These are phyloP conservation scores for Rhizoctonia solani DNA, from an alignment of 1,284 basidiomycete genomes.

Conservation along the genomic window DNA sequence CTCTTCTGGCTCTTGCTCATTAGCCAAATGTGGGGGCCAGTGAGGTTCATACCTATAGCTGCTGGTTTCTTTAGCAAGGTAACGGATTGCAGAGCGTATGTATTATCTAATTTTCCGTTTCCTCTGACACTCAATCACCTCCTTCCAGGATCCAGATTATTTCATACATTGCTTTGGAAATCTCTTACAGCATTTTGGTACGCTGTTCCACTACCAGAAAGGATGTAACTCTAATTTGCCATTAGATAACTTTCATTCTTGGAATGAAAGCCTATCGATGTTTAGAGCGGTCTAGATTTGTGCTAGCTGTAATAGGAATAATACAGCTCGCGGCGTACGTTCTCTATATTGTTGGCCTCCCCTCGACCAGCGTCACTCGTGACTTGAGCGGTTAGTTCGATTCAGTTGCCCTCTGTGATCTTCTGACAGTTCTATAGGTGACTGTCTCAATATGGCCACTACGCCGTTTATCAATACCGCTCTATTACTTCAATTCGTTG, in stretches of 20 bases:
- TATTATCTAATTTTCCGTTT: conserved; percentile 43
- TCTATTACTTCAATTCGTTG: conserved; percentile 55
- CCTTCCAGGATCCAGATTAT: conserved; percentile 49
- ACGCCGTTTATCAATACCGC: conserved; percentile 53
- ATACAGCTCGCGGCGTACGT: conserved; percentile 52
- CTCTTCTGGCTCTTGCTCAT: conserved; percentile 59
- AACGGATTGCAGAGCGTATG: conserved; percentile 50
- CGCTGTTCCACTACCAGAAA: conserved; percentile 23
- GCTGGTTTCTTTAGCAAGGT: conserved; percentile 53
- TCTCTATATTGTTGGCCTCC: conserved; percentile 53
- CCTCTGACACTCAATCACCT: conserved; percentile 16
- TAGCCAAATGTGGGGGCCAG: conserved; percentile 60
- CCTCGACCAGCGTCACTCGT: conserved; percentile 48
- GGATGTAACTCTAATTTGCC: not conserved
- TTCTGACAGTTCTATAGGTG: too few species aligned
- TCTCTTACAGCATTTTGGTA: conserved; percentile 57
- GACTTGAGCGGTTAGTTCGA: conserved; percentile 53
- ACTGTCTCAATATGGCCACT: conserved; percentile 48
- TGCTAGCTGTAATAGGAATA: conserved; percentile 46
- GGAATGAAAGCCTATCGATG: conserved; percentile 70
- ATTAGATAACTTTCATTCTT: conserved; percentile 64
- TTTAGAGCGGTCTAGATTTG: conserved; percentile 58
- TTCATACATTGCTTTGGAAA: conserved; percentile 47
- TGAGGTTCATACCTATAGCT: conserved; percentile 53
- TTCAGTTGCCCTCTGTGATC: too few species aligned